A percentile compares a stretch with the other conserved stretches of the same genome.
phyloP scores from a whole-genome alignment of 148 eudicot genomes.

The Camellia lanceoleosa region DNA sequence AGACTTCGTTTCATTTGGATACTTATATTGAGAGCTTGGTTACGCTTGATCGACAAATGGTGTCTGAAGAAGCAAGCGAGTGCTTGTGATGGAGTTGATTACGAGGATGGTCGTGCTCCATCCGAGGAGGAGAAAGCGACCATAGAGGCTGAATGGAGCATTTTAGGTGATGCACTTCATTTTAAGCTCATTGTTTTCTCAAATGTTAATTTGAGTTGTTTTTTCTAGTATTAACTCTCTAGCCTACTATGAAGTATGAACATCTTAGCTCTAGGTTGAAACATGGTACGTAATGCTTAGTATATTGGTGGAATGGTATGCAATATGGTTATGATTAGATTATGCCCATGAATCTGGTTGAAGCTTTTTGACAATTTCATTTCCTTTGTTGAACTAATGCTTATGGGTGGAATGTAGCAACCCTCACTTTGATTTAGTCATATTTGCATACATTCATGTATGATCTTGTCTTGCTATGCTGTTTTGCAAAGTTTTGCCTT shows the following conservation, averaged over 20 bases:
- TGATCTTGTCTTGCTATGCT: too few species aligned
- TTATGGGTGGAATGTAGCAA: too few species aligned
- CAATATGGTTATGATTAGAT: too few species aligned
- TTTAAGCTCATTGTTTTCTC: not conserved
- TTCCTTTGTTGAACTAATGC: too few species aligned
- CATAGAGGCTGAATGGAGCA: not conserved
- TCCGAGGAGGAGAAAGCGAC: not conserved
- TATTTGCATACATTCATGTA: too few species aligned
- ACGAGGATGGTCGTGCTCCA: too few species aligned
- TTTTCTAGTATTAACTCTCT: not conserved
- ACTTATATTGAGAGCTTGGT: not conserved
- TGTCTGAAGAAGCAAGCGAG: not conserved
- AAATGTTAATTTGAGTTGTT: not conserved
- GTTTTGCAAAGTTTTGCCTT: too few species aligned
- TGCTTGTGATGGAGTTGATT: not conserved
- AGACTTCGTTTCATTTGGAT: not conserved
- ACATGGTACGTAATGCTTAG: too few species aligned
- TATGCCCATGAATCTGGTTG: too few species aligned
- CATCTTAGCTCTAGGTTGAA: not conserved
- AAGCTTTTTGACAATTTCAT: too few species aligned
- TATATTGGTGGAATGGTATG: too few species aligned
- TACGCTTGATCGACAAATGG: not conserved
- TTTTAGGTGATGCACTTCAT: not conserved
- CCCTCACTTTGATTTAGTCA: too few species aligned
- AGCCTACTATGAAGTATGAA: not conserved